A percentile compares a stretch with the other conserved stretches of the same genome.
These are phyloP conservation scores for Pontederia paniculata DNA, from an alignment of 176 grass and related monocot genomes.

Conservation along the genomic window DNA sequence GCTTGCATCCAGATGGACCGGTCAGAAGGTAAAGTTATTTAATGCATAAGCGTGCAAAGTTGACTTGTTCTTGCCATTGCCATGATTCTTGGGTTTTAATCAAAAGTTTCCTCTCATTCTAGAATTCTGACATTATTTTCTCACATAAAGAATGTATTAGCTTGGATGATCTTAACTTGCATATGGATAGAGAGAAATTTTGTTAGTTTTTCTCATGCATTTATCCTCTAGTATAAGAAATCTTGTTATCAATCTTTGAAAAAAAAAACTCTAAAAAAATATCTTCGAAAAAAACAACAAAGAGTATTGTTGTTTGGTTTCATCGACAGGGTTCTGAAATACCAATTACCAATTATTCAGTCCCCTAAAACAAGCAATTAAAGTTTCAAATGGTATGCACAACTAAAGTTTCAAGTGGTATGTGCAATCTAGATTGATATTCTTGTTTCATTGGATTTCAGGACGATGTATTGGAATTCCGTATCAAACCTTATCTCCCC, in stretches of 20 bases:
- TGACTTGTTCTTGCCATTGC: too few species aligned
- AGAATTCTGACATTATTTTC: too few species aligned
- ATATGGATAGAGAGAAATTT: too few species aligned
- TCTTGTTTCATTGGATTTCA: constrained; percentile 29
- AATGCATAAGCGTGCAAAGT: not conserved
- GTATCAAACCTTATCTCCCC: constrained; percentile 54
- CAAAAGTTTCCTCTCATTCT: too few species aligned
- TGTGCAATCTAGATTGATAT: constrained; percentile 5
- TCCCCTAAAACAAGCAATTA: not conserved
- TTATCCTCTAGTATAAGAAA: not conserved
- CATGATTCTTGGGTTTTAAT: too few species aligned
- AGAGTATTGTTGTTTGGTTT: not conserved
- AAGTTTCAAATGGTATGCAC: not conserved
- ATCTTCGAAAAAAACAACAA: not conserved
- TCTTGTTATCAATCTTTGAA: not conserved
- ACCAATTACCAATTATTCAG: too few species aligned
- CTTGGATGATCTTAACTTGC: too few species aligned
- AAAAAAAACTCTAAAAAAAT: not conserved
- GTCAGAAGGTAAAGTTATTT: constrained; percentile 51
- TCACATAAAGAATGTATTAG: too few species aligned
- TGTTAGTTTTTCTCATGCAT: not conserved
- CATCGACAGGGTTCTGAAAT: not conserved
- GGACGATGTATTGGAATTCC: constrained; percentile 96
- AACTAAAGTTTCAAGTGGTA: not conserved
- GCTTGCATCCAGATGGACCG: constrained; percentile 67